Conservation (phyloP, 768 basidiomycete genomes). For the Leccinum broughii region DNA sequence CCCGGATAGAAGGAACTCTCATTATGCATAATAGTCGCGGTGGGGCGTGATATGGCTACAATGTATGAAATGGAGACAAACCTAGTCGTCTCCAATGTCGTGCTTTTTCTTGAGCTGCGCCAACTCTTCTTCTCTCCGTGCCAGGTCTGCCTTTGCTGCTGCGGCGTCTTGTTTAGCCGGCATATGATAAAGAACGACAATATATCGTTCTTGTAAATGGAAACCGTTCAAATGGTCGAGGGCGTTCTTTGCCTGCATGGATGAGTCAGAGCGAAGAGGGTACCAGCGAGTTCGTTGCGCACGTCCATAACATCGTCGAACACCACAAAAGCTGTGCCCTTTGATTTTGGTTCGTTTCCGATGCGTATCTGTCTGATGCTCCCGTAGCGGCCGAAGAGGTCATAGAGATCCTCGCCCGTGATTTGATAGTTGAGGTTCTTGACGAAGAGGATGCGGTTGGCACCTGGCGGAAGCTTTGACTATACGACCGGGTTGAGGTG, state of each 20-base stretch:
- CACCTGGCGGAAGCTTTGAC: conserved; percentile 89
- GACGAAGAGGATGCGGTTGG: conserved; percentile 89
- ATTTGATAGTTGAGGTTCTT: conserved; percentile 94
- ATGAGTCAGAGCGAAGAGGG: conserved; percentile 15
- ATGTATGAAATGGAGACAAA: conserved; percentile 16
- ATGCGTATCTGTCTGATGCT: conserved; percentile 94
- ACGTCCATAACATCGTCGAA: conserved; percentile 97
- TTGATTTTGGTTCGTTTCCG: conserved; percentile 89
- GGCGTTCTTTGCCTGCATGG: conserved; percentile 85
- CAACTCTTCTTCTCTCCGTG: conserved; percentile 88
- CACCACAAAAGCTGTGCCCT: conserved; percentile 95
- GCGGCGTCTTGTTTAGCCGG: conserved; percentile 96
- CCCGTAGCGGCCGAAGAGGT: conserved; percentile 96
- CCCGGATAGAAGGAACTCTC: conserved; percentile 6
- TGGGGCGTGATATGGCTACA: conserved; percentile 11
- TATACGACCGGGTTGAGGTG: conserved; percentile 28
- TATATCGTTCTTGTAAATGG: conserved; percentile 96
- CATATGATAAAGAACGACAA: conserved; percentile 98
- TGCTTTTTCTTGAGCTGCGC: conserved; percentile 84
- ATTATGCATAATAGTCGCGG: conserved; percentile 12
- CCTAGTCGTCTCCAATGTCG: conserved; percentile 72
- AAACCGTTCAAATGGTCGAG: conserved; percentile 97
- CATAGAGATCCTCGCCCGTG: conserved; percentile 92
- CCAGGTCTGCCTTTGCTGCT: conserved; percentile 88
- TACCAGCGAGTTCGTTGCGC: conserved; percentile 28